Conservation (phyloP, 202 grass and related monocot genomes). For the Digitaria exilis region DNA sequence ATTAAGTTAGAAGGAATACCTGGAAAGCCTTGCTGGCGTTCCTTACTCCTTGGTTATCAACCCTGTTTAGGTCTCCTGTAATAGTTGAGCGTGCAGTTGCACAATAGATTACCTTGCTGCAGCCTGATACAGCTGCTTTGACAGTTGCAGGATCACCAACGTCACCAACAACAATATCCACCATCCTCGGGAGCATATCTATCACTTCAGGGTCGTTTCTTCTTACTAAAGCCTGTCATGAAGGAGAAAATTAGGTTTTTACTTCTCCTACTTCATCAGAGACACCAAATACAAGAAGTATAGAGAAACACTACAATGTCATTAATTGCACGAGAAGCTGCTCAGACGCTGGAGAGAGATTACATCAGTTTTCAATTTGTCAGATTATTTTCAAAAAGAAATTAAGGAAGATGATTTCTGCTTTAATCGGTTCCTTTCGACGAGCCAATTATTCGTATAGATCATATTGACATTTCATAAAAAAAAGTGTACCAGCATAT, state of each 20-base stretch:
- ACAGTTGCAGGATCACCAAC: constrained; percentile 81
- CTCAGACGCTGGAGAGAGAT: neutral
- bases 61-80: constrained; percentile 89
- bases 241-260: neutral
- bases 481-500: too few relatives aligned
- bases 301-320: neutral
- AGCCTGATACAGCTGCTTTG: constrained; percentile 73
- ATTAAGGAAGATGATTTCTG: neutral
- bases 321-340: neutral
- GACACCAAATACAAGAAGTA: neutral
- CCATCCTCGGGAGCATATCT: constrained; percentile 79
- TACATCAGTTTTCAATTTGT: neutral
- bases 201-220: constrained; percentile 81
- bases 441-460: neutral
- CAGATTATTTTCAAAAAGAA: neutral
- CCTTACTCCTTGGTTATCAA: constrained; percentile 91
- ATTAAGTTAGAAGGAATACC: constrained; percentile 45
- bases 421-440: neutral
- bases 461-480: neutral
- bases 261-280: neutral
- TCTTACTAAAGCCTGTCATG: constrained; percentile 79
- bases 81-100: constrained; percentile 92
- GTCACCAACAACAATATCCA: constrained; percentile 83
- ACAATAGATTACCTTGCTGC: constrained; percentile 95
- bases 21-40: constrained; percentile 91